Evolutionary conservation across 225 moss, liverwort and hornwort species (phyloP), one percentile per base, ranked within the genome.

Genomic region (Asterella californica): DNA sequence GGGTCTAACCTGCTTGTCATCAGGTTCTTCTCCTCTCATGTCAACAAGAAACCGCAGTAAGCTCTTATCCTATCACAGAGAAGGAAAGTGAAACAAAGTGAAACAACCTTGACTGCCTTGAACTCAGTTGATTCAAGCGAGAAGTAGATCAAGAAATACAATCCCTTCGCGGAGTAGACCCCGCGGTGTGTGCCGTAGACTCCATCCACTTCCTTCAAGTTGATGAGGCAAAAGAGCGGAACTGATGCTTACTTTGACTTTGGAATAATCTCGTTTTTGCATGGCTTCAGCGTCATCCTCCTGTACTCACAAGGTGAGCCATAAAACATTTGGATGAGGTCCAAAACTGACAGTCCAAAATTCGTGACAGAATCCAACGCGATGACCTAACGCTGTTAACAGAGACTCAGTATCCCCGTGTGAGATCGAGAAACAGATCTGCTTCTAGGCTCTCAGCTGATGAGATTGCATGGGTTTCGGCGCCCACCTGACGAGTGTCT

Each of bases 11-110:
- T 99, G 99, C 82, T 90, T 99, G 85, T 93, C 90, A 66, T 93
- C 89, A 22, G 95, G 86, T 86, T 99, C 92, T 87, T 99, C 99
- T 50, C 99, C 99, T 88, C 99, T 93, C 99, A 99, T 95, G 68
- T 99, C 99, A 59, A 99, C 99, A 64, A 99, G 80, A 83, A 99
- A 99, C 47, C 95, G 92, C 74, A 99, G 87, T 59, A 99, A 83
- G 81, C 95, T 99, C 71, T 92, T 89, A 81, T 99, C 99, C 95
- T 99, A 79, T 62, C 19, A 57, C 45, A 68, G 71, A 52, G 25
- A 0, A 27, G 60, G 21, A 48, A 42, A n/a, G n/a, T n/a, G n/a
- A n/a, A n/a, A n/a, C n/a, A 47, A 47, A 37, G 17, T 36, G 15
- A 65, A 9, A 15, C 66, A 70, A 57, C 57, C 57, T 42, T 7